Evolutionary conservation across 2,329 filamentous ascomycete species (phyloP), one percentile per base, ranked within the genome.

Genomic region (Aureobasidium uvarum): DNA sequence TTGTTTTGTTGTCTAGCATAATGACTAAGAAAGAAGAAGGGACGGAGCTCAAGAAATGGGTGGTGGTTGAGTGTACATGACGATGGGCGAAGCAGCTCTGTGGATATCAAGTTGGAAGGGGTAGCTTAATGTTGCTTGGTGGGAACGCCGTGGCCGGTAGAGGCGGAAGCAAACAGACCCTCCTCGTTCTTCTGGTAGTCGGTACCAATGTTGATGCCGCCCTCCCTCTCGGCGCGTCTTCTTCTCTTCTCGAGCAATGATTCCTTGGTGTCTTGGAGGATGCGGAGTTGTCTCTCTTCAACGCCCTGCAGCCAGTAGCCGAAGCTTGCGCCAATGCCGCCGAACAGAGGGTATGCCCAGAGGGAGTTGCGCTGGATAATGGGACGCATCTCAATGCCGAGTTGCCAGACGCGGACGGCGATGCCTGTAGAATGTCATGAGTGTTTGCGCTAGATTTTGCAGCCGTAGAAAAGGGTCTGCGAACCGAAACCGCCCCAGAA

Each of bases 321-420:
- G 80, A 98, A 97, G 80, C 89, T 91, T 72, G 89, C 93, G 72
- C 93, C 93, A 69, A 92, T 86, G 71, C 85, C 85, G 66, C 88
- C 93, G 80, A 95, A 99, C 72, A 94, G 80, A 64, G 95, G 95
- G 82, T 96, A 99, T 60, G 87, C 92, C 90, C 92, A 96, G 74
- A 96, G 86, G 64, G 89, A 90, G 76, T 89, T 84, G 74, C 84
- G 86, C 80, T 89, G 88, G 85, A 98, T 91, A 79, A 97, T 89
- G 62, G 94, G 95, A 69, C 93, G 92, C 92, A 96, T 96, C 83
- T 99, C 92, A 77, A 99, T 95, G 75, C 94, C 95, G 77, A 99
- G 89, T 80, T 98, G 95, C 91, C 93, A 97, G 79, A 95, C 86
- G 73, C 94, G 91, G 75, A 93, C 89, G 76, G 90, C 92, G 74